Conservation (phyloP, 768 basidiomycete species). For the Mycena sanguinolenta region DNA sequence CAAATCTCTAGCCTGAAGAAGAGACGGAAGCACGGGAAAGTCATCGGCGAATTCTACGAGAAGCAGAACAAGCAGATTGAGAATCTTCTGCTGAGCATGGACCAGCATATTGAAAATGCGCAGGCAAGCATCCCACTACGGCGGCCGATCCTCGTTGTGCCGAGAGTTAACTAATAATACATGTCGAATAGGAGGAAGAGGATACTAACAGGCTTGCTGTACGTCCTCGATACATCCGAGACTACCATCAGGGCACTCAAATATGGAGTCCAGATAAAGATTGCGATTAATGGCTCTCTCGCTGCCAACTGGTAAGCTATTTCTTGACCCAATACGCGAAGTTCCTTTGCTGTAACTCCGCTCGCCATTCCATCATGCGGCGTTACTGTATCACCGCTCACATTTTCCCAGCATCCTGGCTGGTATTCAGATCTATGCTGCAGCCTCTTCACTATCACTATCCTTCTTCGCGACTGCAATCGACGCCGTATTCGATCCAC, state of each 20-base stretch:
- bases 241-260: background rate
- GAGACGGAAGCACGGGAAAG: constrained; percentile 55
- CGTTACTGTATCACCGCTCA: too few species aligned
- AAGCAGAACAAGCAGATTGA: constrained; percentile 58
- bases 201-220: constrained; percentile 59
- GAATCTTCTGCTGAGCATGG: constrained; percentile 68
- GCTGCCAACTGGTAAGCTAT: constrained; percentile 61
- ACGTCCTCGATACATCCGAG: constrained; percentile 30
- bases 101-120: constrained; percentile 67
- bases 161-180: too few species aligned
- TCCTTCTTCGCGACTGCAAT: constrained; percentile 72
- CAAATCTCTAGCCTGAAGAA: constrained; percentile 40
- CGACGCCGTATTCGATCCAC: constrained; percentile 66
- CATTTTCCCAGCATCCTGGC: constrained; percentile 24
- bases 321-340: constrained; percentile 24
- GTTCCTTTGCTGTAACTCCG: too few species aligned
- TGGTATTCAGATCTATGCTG: constrained; percentile 65
- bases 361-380: too few species aligned
- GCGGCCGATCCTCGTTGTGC: too few species aligned
- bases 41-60: constrained; percentile 42
- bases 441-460: constrained; percentile 67
- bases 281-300: constrained; percentile 68
- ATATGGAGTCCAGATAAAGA: constrained; percentile 57
- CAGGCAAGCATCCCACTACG: constrained; percentile 22
- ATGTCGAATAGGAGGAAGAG: constrained; percentile 50